Evolutionary conservation across 2,329 filamentous ascomycete genomes (phyloP), one percentile per base, ranked within the genome.

Genomic region (Volutella citrinella): DNA sequence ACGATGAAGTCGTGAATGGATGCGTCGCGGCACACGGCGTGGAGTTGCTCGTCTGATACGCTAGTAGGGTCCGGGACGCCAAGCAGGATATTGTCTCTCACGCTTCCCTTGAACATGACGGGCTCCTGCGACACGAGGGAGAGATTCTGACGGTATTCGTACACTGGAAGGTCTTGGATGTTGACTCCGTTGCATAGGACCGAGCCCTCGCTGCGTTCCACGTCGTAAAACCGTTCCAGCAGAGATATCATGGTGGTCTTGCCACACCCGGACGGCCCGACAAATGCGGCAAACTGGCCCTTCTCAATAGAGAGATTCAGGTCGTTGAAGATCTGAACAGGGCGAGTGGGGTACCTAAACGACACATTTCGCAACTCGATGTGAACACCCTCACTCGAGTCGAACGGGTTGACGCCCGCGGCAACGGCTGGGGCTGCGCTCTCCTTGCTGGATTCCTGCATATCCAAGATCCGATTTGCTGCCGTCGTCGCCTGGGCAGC

Each of bases 1-100:
- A 51, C 48, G 26, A 76, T 65, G 46, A 76, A 77, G 2, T 80
- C 75, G 36, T 80, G 68, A 33, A 83, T 74, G 2, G 75, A 71
- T 4, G 73, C 73, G 32, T 55, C 51, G 25, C 45, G 53, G 24
- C 57, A 60, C 4, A 54, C 55, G 19, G 54, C 44, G 14, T 54
- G 41, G 5, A 60, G 41, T 11, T 36, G 44, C 12, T 50, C 50
- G 5, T 54, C 42, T 3, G 45, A 32, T 4, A 35, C 17, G 7
- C 47, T 32, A 17, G 14, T 19, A 10, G 37, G 32, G 12, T 51
- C 32, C 5, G 36, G 37, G 10, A 36, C 8, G 6, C 50, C 47
- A 19, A 53, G 27, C 5, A 49, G 29, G 17, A 56, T 51, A 14
- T 57, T 57, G 6, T 52, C 50, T 10, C 46, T 45, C 8, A 57